These are phyloP conservation scores for Casuarina equisetifolia DNA, from an alignment of 306 rosid species.

Conservation along the genomic window DNA sequence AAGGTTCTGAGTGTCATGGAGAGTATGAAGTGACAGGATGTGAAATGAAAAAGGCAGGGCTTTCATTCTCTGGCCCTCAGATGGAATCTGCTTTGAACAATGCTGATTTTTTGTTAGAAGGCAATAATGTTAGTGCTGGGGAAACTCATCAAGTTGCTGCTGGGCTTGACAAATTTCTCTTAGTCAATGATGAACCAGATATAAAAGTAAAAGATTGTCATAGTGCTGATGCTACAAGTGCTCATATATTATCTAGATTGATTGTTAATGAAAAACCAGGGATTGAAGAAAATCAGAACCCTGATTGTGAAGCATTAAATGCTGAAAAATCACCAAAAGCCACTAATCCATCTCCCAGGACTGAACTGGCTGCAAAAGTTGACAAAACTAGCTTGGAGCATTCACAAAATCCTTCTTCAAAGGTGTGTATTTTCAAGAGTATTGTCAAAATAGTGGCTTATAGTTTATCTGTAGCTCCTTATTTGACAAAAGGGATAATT, in stretches of 20 bases:
- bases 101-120: slow-evolving; percentile 28
- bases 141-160: slow-evolving; percentile 35
- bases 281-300: slow-evolving; percentile 7
- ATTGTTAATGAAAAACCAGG: slow-evolving; percentile 8
- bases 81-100: slow-evolving; percentile 26
- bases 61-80: slow-evolving; percentile 34
- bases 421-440: slow-evolving; percentile 40
- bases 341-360: slow-evolving; percentile 21
- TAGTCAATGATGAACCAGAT: slow-evolving; percentile 22
- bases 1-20: slow-evolving; percentile 42
- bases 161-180: slow-evolving; percentile 22
- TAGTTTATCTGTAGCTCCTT: slow-evolving; percentile 4
- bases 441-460: not conserved
- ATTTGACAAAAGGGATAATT: slow-evolving; percentile 1
- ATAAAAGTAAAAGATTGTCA: not conserved
- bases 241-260: slow-evolving; percentile 15
- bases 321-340: slow-evolving; percentile 25
- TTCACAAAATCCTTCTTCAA: slow-evolving; percentile 30
- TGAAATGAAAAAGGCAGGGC: slow-evolving; percentile 37
- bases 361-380: slow-evolving; percentile 27
- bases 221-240: slow-evolving; percentile 18
- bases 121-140: slow-evolving; percentile 26
- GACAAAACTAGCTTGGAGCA: slow-evolving; percentile 35
- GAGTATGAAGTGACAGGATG: slow-evolving; percentile 28
- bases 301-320: slow-evolving; percentile 12